Base-by-base conservation (phyloP, 495 filamentous ascomycete genomes). In the Lasiosphaeria hispida region DNA sequence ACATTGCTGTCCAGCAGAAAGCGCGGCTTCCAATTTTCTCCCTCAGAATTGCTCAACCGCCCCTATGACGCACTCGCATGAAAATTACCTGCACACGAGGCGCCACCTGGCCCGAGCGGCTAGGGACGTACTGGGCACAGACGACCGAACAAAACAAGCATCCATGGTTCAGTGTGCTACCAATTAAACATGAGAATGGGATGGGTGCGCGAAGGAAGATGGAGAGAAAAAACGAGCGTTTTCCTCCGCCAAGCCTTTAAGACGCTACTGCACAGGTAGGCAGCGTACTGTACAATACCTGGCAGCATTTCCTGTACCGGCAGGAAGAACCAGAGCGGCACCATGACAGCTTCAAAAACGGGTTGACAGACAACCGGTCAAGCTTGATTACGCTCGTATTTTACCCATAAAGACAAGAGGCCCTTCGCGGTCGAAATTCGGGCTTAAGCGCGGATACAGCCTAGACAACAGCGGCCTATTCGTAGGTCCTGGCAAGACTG, bases 11-110 rank as follows among this genome's bases (percentile, higher is more conserved):
- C 23, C 5, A 5, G 23, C 7, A 11, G 23, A 7, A 40, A 11
- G 37, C 18, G 33, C 18, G 30, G 44, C 39, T 47, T 42, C 43
- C 41, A 30, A 18, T 36, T 3, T 42, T 39, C 43, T 17, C 37
- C 49, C 40, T 34, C 17, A 48, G 30, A 41, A 10, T 35, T 49
- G 41, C 14, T 41, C 44, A n/a, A 42, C 30, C 7, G 44, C 59
- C 68, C 63, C 61, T 63, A 71, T 71, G 68, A 71, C 68, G 68
- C 68, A 71, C 59, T 67, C 57, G 53, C 50, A 51, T 39, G 40
- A 58, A 59, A 53, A 57, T 50, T 59, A 57, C 48, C 57, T 49
- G 58, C 63, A 64, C 65, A 63, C 51, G 51, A 56, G 60, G 49
- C 61, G 63, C 62, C 61, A 62, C 61, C 55, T 67, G 45, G 50